Evolutionary conservation across 768 basidiomycete species (phyloP).

Genomic region (Pleurotus giganteus): DNA sequence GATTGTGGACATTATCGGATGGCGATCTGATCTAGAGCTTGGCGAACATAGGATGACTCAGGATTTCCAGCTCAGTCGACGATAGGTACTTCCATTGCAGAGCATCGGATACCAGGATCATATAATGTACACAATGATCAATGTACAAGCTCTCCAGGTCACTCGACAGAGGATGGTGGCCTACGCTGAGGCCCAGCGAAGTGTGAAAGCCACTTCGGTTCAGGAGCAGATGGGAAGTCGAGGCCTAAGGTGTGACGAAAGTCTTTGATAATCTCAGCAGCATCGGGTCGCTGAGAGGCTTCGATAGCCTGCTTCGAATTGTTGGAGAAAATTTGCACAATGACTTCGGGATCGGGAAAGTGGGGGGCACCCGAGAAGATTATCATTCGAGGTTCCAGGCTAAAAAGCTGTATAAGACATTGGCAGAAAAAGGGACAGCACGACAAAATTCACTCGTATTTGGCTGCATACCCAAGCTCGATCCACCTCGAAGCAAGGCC

Average conservation of each 20-base stretch:
- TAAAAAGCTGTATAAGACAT: not conserved
- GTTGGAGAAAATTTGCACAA: not conserved
- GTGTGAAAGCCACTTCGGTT: not conserved
- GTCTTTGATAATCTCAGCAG: not conserved
- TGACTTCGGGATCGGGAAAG: not conserved
- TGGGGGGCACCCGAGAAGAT: too few species aligned
- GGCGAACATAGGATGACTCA: too few species aligned
- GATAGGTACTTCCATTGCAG: too few species aligned
- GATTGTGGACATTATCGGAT: too few species aligned
- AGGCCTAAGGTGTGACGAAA: not conserved
- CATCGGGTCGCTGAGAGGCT: not conserved
- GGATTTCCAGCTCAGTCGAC: too few species aligned
- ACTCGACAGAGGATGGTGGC: not conserved
- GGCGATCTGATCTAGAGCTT: too few species aligned
- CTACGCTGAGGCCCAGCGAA: not conserved
- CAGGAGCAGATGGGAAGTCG: not conserved
- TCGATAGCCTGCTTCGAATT: not conserved
- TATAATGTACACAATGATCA: too few species aligned
- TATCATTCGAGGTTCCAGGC: not conserved
- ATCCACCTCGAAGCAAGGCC: not conserved
- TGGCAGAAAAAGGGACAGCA: too few species aligned
- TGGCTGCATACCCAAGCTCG: not conserved
- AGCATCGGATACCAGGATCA: too few species aligned
- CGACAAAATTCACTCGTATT: not conserved
- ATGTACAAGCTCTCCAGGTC: too few species aligned